Base-by-base conservation (phyloP, 257 asterid species). In the Solanum bukasovii region DNA sequence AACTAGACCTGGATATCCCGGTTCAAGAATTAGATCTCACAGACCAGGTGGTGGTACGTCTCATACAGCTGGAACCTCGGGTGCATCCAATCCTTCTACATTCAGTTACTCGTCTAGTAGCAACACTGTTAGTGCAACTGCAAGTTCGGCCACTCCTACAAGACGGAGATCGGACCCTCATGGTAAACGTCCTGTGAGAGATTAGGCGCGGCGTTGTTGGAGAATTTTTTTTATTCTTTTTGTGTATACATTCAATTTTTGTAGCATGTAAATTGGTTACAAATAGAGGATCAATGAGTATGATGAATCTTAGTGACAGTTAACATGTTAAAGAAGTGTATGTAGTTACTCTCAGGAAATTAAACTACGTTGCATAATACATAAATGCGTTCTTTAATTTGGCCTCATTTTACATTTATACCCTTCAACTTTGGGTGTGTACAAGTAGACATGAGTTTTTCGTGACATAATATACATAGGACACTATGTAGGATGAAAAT, bases 1-100 rank as follows among this genome's bases (percentile, higher is more conserved):
- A 10, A 88, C 90, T 5, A 84, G 94, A 87, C 99, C 99, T 2
- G 99, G 98, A 78, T 93, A 91, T 85, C 93, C 93, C 0, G 96
- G 98, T 67, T 75, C 95, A 18, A 90, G 97, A 56, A 91, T 94
- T 83, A 90, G 92, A 74, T 34, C 92, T 59, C 92, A 71, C 44
- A 90, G 89, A 74, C 79, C 90, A 38, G 87, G 75, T 9, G 87
- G 75, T 9, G 83, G 70, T 18, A 87, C 93, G 68, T 89, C 95
- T 9, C 86, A 89, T 6, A 91, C 86, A 56, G 87, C 93, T 40
- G 94, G 91, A 75, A 91, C 94, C 75, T 92, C 98, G 9, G 93
- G 94, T n/a, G 72, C 25, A 56, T 91, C 95, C 29, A 88, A 89
- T 87, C 92, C 93, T 5, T 87, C 77, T 27, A 88, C 95, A 5